Conservation (phyloP, 2,329 filamentous ascomycete genomes). For the Colletotrichum endophyticum region DNA sequence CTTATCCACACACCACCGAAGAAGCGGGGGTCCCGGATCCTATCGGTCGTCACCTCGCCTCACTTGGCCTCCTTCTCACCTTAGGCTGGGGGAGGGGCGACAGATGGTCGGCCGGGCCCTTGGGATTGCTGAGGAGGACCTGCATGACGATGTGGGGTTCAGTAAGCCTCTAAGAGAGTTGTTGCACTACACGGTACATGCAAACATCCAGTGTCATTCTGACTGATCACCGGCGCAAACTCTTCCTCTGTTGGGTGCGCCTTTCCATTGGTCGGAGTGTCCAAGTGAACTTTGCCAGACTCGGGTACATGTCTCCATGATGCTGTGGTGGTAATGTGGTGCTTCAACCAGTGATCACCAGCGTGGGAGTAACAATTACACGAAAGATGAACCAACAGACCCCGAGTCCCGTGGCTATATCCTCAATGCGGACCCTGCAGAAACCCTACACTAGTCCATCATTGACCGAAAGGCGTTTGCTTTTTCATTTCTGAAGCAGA, state of each 20-base stretch:
- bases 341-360: neutral
- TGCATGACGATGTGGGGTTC: neutral
- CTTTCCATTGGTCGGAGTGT: neutral
- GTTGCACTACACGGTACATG: neutral
- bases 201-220: neutral
- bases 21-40: neutral
- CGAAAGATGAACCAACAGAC: neutral
- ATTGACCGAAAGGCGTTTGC: neutral
- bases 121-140: neutral
- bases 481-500: neutral
- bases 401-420: neutral
- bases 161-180: neutral
- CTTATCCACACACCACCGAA: neutral
- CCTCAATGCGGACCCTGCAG: neutral
- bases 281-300: neutral
- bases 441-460: neutral
- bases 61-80: constrained; percentile 1
- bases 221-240: neutral
- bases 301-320: neutral
- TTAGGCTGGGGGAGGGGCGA: constrained; percentile 1
- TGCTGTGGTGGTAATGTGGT: neutral
- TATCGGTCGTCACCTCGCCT: neutral
- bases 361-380: neutral
- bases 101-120: neutral
- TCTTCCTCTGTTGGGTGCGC: neutral